Evolutionary conservation across 2,329 filamentous ascomycete genomes (phyloP), one percentile per base, ranked within the genome.

Genomic region (Anisogramma anomala): DNA sequence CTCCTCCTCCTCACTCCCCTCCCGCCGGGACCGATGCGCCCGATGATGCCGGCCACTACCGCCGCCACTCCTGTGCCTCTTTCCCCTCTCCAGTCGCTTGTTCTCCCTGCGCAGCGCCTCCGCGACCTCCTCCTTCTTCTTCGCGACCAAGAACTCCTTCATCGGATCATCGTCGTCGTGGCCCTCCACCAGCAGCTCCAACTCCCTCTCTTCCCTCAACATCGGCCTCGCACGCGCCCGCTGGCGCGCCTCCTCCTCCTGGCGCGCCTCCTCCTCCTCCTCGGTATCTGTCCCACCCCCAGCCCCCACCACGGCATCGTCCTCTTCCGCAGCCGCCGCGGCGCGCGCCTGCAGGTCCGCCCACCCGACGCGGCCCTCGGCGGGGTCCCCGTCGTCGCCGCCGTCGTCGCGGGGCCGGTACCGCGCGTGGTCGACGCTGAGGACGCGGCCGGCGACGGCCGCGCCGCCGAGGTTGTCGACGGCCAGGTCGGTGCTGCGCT

Each of bases 81-180:
- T 66, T 53, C 61, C 70, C 40, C 61, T 59, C 45, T 67, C 63
- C 49, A 62, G 69, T 52, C 65, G 71, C 55, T 61, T 71, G 33
- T 69, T 67, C 38, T 71, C 57, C 51, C 62, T 71, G 48, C 69
- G 67, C 51, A 83, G 61, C 3, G 85, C 88, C 44, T 74, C 72
- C 41, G 82, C 77, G 10, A 94, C 74, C 58, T 94, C 85, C 57
- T 86, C 85, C 61, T 84, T 87, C 71, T 96, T 95, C 62, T 94
- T 83, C 49, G 89, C 76, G 38, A 95, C 78, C 49, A 96, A 58
- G 53, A 84, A 95, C 27, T 77, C 78, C 62, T 94, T 95, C 91
- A 98, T 98, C 0, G 91, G 91, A 58, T 98, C 91, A 47, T 96
- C 89, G 18, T 95, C 88, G 50, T 96, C 91, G 49, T 93, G 82